Evolutionary conservation across 2,329 filamentous ascomycete genomes (phyloP).

Genomic region (Lachnellula hyalina): DNA sequence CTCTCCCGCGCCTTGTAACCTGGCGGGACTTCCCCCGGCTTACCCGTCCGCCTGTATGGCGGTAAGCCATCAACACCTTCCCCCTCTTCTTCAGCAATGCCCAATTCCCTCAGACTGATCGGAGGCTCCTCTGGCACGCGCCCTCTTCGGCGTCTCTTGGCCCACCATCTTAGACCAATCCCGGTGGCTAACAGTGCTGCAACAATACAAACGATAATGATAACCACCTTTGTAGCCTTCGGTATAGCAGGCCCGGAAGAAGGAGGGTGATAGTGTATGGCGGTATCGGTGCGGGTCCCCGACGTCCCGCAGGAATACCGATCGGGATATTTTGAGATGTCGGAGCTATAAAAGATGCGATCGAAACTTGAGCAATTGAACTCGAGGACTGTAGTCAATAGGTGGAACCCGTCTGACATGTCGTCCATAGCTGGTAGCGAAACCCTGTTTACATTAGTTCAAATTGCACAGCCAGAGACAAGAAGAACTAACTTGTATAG

Average conservation of each 20-base stretch:
- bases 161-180: not conserved
- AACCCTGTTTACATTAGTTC: not conserved
- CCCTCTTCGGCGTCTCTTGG: not conserved
- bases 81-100: not conserved
- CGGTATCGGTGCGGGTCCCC: not conserved
- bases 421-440: conserved; percentile 1
- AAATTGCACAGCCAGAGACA: not conserved
- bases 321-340: not conserved
- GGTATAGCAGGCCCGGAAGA: not conserved
- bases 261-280: not conserved
- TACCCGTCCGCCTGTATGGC: conserved; percentile 2
- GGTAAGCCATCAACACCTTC: conserved; percentile 4
- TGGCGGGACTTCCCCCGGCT: conserved; percentile 4
- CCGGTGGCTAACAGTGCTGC: not conserved
- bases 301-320: conserved; percentile 7
- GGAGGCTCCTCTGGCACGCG: not conserved
- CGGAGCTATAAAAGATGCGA: not conserved
- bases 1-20: not conserved
- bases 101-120: not conserved
- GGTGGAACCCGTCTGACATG: conserved; percentile 1
- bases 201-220: conserved; percentile 4
- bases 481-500: not conserved
- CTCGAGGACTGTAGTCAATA: not conserved
- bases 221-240: not conserved
- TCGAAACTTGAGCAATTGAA: conserved; percentile 11